Percentiles rank a stretch among this genome's conserved stretches.
These are phyloP conservation scores for Aegilops speltoides DNA, from an alignment of 176 grass and related monocot species.

Conservation along the genomic window DNA sequence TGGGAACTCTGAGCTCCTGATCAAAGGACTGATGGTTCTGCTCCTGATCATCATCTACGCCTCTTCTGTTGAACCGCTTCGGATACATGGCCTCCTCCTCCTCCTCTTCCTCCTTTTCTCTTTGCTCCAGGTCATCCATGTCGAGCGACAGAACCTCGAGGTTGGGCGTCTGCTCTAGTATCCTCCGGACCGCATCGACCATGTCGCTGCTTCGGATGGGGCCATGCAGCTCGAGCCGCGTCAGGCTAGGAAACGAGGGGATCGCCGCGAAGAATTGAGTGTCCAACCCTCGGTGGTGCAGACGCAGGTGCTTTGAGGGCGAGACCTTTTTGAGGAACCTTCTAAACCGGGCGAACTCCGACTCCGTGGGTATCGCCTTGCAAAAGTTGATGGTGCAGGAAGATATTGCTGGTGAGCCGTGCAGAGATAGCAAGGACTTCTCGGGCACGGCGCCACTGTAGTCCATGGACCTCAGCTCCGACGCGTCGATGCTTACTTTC, in stretches of 20 bases:
- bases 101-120: no score
- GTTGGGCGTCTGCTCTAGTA: neutral
- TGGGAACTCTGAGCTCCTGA: neutral
- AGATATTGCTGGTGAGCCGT: neutral
- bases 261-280: neutral
- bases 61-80: no score
- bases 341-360: neutral
- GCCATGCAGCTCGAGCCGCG: neutral
- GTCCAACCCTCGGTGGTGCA: neutral
- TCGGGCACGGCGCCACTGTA: neutral
- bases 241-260: neutral
- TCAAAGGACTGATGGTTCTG: neutral
- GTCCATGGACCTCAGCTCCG: neutral
- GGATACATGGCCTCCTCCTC: no score
- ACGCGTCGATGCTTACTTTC: neutral
- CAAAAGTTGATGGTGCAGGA: neutral
- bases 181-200: neutral
- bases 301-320: neutral
- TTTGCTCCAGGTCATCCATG: neutral
- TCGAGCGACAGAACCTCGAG: neutral
- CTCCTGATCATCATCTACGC: neutral
- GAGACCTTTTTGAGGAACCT: neutral
- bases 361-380: neutral
- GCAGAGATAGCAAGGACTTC: neutral
- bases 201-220: neutral